Conservation (phyloP, 352 stramenopile genomes). For the Blastocystis sp. region DNA sequence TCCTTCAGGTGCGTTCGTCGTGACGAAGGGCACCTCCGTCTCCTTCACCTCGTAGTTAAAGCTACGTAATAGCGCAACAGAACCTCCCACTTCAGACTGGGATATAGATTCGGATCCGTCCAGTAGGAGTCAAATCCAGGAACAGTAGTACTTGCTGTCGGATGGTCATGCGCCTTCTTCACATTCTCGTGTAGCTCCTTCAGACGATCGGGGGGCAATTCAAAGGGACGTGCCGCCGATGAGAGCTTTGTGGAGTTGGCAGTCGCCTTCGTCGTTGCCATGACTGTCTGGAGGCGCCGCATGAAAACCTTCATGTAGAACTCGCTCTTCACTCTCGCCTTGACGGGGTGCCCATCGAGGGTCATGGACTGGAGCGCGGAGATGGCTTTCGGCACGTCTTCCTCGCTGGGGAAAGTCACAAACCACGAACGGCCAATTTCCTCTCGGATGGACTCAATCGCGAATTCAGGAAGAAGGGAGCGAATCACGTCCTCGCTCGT, state of each 20-base stretch:
- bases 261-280: neutral
- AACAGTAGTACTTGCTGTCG: neutral
- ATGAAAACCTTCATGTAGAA: constrained; percentile 68
- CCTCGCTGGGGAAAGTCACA: constrained; percentile 26
- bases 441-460: constrained; percentile 55
- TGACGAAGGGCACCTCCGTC: constrained; percentile 20
- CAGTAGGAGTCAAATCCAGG: constrained; percentile 1
- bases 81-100: neutral
- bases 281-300: neutral
- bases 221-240: constrained; percentile 9
- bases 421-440: constrained; percentile 63
- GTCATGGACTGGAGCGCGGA: neutral
- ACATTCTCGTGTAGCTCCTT: neutral
- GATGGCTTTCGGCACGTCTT: neutral
- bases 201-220: neutral
- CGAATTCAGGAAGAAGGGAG: constrained; percentile 35
- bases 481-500: constrained; percentile 26
- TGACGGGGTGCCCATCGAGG: neutral
- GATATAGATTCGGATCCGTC: constrained; percentile 5
- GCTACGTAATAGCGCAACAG: neutral
- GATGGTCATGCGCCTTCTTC: neutral
- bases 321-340: constrained; percentile 60
- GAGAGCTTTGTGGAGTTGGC: neutral
- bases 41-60: constrained; percentile 9
- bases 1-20: neutral